phyloP scores from a whole-genome alignment of 352 stramenopile genomes.

The Globisporangium emineosum region DNA sequence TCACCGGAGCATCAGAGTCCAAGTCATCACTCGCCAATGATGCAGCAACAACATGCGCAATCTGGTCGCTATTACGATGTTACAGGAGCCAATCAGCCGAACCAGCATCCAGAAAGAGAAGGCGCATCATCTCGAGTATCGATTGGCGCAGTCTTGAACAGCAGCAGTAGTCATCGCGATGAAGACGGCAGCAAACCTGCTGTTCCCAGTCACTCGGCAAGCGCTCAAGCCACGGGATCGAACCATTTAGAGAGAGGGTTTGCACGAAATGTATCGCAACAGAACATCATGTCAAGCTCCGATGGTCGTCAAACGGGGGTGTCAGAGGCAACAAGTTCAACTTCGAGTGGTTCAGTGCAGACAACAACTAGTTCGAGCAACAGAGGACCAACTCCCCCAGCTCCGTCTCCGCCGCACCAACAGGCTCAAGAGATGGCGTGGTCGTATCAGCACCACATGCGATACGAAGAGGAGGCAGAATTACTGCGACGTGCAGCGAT shows the following conservation, averaged over 20 bases:
- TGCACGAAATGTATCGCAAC: slow-evolving; percentile 5
- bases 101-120: slow-evolving; percentile 12
- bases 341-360: slow-evolving; percentile 5
- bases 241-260: slow-evolving; percentile 2
- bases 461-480: slow-evolving; percentile 74
- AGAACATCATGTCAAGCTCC: slow-evolving; percentile 8
- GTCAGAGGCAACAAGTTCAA: neutral
- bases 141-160: slow-evolving; percentile 17
- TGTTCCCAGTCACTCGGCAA: neutral
- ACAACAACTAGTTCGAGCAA: slow-evolving; percentile 9
- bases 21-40: slow-evolving; percentile 40
- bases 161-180: slow-evolving; percentile 11
- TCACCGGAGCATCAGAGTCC: slow-evolving; percentile 44
- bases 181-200: slow-evolving; percentile 8
- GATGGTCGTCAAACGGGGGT: neutral
- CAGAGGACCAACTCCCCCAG: slow-evolving; percentile 7
- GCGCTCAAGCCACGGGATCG: neutral
- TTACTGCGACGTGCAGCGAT: slow-evolving; percentile 54
- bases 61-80: slow-evolving; percentile 34
- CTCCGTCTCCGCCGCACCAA: slow-evolving; percentile 14
- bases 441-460: slow-evolving; percentile 63
- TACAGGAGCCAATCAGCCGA: slow-evolving; percentile 5
- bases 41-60: slow-evolving; percentile 41
- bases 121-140: slow-evolving; percentile 20
- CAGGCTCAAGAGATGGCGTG: slow-evolving; percentile 64